Percentiles rank a stretch among this genome's conserved stretches.
Evolutionary conservation across 2,329 filamentous ascomycete species (phyloP).

Genomic region (Scleromitrula shiraiana): DNA sequence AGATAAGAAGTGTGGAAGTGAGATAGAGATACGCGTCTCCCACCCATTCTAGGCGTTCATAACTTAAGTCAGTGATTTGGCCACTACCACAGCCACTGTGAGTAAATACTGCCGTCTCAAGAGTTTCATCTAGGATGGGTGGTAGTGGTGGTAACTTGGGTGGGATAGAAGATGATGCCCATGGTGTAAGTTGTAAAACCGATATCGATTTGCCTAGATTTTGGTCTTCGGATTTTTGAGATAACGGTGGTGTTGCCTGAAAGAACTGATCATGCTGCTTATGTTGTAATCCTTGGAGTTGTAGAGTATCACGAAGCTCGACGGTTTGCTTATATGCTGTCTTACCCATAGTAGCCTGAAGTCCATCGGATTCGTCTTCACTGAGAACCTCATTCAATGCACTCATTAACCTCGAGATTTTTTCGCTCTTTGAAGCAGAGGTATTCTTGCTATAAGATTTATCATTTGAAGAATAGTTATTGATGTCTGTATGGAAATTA

Average conservation of each 20-base stretch:
- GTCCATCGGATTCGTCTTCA: conserved; percentile 14
- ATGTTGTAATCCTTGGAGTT: not conserved
- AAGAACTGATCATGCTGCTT: not conserved
- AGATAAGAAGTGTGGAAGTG: conserved; percentile 68
- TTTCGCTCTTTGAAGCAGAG: conserved; percentile 8
- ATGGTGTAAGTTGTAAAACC: conserved; percentile 35
- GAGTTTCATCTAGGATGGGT: conserved; percentile 45
- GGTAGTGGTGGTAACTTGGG: conserved; percentile 50
- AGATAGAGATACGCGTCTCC: conserved; percentile 82
- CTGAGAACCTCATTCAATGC: conserved; percentile 22
- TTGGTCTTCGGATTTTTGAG: not conserved
- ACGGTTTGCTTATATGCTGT: conserved; percentile 16
- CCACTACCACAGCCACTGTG: conserved; percentile 37
- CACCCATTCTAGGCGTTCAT: conserved; percentile 82
- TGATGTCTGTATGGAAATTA: too few species aligned
- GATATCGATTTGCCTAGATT: conserved; percentile 1
- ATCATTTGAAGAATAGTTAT: too few species aligned
- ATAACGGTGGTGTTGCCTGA: not conserved
- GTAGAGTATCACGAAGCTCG: conserved; percentile 17
- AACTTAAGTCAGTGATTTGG: conserved; percentile 36
- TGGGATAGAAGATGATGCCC: conserved; percentile 43
- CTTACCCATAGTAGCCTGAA: conserved; percentile 14
- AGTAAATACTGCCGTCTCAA: conserved; percentile 59
- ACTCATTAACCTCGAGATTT: conserved; percentile 20
- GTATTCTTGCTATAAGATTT: too few species aligned